Evolutionary conservation across 192 early-diverging fungal genomes (phyloP), one percentile per base, ranked within the genome.

Genomic region (Coemansia sp.): DNA sequence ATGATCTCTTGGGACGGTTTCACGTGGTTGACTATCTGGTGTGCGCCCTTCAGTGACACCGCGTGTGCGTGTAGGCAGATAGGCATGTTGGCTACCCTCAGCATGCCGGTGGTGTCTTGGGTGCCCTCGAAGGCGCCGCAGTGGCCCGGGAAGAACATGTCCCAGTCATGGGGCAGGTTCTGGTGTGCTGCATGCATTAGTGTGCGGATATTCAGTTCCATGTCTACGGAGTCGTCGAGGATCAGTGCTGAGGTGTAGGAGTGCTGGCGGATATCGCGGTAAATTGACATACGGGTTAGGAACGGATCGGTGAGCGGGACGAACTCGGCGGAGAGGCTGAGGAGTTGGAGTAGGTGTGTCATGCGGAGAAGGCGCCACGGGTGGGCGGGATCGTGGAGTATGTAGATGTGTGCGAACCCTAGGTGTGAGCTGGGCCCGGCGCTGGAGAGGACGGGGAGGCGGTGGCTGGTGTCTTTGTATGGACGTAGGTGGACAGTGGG

Each of bases 121-220:
- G 23, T 64, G 11, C 46, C 31, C 38, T 80, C 70, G 42, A 74
- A 74, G 15, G 78, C 67, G 21, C 69, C 70, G 53, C 73, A 80
- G 25, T 80, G 78, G 6, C 73, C 70, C 0, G 73, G 73, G 64
- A 75, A 80, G n/a, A 74, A 61, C 70, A 80, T 73, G 34, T 80
- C 78, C 78, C 73, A 75, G 42, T 67, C 61, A 1, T 3, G 6
- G 0, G 77, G 77, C n/a, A 80, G 11, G 36, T 75, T 70, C 12
- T 48, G 27, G 57, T 68, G 72, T 8, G 67, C 48, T 9, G 34
- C 48, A 2, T 44, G 63, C 70, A 75, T 75, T 3, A 72, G 50
- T 4, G 62, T 67, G 19, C 66, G 72, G 42, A 80, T 70, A n/a
- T 68, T 69, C 9, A 80, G 59, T 58, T 80, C 73, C 63, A 80